Evolutionary conservation across 306 rosid species (phyloP).

Genomic region (Rosa persica): DNA sequence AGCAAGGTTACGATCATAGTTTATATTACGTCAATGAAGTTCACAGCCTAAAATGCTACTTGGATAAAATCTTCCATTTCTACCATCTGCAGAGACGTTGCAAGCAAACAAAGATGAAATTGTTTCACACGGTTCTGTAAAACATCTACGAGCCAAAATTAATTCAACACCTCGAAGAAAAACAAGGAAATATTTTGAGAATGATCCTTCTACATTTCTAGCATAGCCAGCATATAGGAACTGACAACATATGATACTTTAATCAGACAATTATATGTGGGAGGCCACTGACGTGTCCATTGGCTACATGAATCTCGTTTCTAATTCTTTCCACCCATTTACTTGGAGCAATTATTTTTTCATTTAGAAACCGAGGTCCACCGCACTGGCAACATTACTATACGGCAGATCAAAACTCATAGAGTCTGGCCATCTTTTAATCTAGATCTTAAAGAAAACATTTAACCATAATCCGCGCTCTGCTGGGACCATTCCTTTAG

Average conservation of each 20-base stretch:
- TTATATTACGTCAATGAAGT: not conserved
- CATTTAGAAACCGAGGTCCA: not conserved
- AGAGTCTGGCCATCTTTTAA: not conserved
- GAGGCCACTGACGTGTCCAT: not conserved
- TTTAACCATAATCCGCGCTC: not conserved
- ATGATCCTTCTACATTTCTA: not conserved
- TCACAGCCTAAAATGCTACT: not conserved
- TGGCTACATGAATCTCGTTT: not conserved
- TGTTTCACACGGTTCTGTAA: not conserved
- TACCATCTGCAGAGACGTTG: not conserved
- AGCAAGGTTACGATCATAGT: not conserved
- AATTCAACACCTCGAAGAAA: not conserved
- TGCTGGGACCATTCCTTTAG: not conserved
- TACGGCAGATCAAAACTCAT: conserved; percentile 1
- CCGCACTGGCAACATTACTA: not conserved
- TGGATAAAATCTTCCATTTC: not conserved
- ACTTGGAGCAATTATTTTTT: not conserved
- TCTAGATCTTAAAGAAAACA: not conserved
- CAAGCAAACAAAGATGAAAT: conserved; percentile 1
- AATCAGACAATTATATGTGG: not conserved
- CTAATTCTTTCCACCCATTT: not conserved
- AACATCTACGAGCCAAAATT: not conserved
- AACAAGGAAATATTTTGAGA: not conserved
- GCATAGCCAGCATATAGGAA: not conserved
- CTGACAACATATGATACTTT: not conserved